A percentile compares a stretch with the other conserved stretches of the same genome.
These are phyloP conservation scores for Camptophora hylomeconis DNA, from an alignment of 2,329 filamentous ascomycete genomes.

Conservation along the genomic window DNA sequence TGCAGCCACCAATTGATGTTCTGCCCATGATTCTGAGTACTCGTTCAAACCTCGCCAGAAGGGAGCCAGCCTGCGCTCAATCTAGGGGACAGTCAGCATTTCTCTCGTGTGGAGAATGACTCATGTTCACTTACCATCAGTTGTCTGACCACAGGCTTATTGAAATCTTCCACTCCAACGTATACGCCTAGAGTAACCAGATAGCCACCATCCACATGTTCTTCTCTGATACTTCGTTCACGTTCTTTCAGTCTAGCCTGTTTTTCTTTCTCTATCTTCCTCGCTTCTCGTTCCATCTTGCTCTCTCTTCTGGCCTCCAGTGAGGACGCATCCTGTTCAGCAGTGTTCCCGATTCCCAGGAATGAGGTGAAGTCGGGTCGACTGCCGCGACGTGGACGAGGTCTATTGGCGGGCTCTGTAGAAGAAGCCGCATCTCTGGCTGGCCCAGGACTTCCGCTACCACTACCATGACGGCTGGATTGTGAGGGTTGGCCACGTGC, in stretches of 20 bases:
- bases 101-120: conserved; percentile 2
- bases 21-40: conserved; percentile 77
- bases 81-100: conserved; percentile 42
- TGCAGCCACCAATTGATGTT: conserved; percentile 87
- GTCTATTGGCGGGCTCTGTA: conserved; percentile 3
- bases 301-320: conserved; percentile 64
- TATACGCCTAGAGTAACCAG: conserved; percentile 91
- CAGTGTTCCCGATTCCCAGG: conserved; percentile 38
- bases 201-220: conserved; percentile 88
- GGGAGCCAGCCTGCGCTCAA: conserved; percentile 81
- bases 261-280: conserved; percentile 72
- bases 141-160: conserved; percentile 74
- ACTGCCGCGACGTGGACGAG: conserved; percentile 37
- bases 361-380: conserved; percentile 47
- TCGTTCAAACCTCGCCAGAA: conserved; percentile 94
- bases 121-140: conserved; percentile 54
- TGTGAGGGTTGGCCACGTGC: conserved; percentile 20
- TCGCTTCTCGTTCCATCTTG: conserved; percentile 78
- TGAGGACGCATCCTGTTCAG: conserved; percentile 36
- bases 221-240: conserved; percentile 78
- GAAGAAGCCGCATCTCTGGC: conserved; percentile 8
- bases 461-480: conserved; percentile 9
- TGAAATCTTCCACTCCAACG: conserved; percentile 84
- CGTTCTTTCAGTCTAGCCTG: conserved; percentile 65
- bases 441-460: conserved; percentile 7